Evolutionary conservation across 2,329 filamentous ascomycete species (phyloP).

Genomic region (Aureobasidium zeae): DNA sequence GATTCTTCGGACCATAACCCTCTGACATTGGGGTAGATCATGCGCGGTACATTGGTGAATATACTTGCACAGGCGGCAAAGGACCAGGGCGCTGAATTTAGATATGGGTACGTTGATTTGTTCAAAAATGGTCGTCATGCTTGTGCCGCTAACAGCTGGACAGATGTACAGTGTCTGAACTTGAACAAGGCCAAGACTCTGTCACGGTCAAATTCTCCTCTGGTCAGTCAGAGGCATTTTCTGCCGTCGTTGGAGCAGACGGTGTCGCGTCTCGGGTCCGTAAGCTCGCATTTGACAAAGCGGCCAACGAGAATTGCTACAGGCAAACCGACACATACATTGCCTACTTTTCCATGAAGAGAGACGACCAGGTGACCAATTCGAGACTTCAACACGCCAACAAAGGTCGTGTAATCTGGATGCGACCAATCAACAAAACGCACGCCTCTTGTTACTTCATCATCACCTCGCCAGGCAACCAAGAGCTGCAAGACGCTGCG

Average conservation of each 20-base stretch:
- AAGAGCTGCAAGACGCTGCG: neutral
- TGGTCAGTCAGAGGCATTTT: conserved; percentile 17
- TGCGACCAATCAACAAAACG: conserved; percentile 18
- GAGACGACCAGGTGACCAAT: conserved; percentile 10
- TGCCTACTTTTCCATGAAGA: conserved; percentile 25
- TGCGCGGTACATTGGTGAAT: conserved; percentile 43
- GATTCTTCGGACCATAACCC: neutral
- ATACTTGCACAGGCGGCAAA: conserved; percentile 34
- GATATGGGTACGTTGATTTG: neutral
- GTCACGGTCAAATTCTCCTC: neutral
- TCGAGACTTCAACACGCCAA: conserved; percentile 19
- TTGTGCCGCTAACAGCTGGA: neutral
- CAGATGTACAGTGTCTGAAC: conserved; percentile 14
- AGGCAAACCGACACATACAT: conserved; percentile 19
- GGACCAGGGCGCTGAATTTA: neutral
- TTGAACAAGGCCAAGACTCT: conserved; percentile 3
- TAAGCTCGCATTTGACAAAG: conserved; percentile 20
- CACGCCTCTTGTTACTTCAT: conserved; percentile 18
- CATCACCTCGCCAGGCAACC: conserved; percentile 9
- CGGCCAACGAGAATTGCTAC: conserved; percentile 16
- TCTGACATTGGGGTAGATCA: conserved; percentile 30
- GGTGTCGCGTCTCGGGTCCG: conserved; percentile 24
- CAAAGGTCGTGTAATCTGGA: conserved; percentile 18
- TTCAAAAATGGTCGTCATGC: neutral
- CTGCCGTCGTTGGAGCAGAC: conserved; percentile 25